These are phyloP conservation scores for Trichoderma endophyticum DNA, from an alignment of 2,329 filamentous ascomycete species.

Conservation along the genomic window DNA sequence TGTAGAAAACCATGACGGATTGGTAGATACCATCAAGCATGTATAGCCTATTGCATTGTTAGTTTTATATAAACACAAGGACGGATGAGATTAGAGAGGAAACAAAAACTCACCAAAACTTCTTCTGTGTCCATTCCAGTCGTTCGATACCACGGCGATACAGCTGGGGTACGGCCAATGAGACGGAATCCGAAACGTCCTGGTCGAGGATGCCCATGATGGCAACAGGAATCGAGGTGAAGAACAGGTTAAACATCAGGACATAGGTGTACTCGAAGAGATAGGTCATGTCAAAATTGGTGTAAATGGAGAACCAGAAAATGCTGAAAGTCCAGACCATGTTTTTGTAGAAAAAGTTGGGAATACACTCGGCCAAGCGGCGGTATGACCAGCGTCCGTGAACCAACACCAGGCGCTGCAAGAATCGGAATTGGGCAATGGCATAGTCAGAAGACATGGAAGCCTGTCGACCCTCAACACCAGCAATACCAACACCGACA, in stretches of 20 bases:
- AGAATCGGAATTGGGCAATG: slow-evolving; percentile 88
- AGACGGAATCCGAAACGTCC: slow-evolving; percentile 91
- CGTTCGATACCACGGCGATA: slow-evolving; percentile 95
- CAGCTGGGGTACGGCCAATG: slow-evolving; percentile 88
- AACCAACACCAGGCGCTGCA: slow-evolving; percentile 80
- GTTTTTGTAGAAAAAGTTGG: slow-evolving; percentile 99
- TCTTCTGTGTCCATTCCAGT: slow-evolving; percentile 90
- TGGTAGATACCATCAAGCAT: slow-evolving; percentile 96
- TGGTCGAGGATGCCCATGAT: slow-evolving; percentile 97
- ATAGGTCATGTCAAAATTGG: slow-evolving; percentile 94
- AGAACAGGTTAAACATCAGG: slow-evolving; percentile 91
- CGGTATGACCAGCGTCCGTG: slow-evolving; percentile 97
- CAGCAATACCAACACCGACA: slow-evolving; percentile 93
- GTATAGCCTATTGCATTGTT: slow-evolving; percentile 63
- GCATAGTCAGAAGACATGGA: slow-evolving; percentile 97
- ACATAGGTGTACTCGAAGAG: slow-evolving; percentile 98
- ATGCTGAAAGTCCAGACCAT: slow-evolving; percentile 95
- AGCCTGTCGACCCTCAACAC: slow-evolving; percentile 86
- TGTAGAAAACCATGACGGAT: slow-evolving; percentile 88
- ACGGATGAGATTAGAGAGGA: not conserved
- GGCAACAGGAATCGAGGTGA: slow-evolving; percentile 91
- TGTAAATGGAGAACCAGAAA: slow-evolving; percentile 97
- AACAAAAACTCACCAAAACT: slow-evolving; percentile 76
- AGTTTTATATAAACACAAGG: not conserved
- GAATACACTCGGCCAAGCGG: slow-evolving; percentile 85